phyloP scores from a whole-genome alignment of 129 eudicot genomes.

The Flaveria ramosissima region DNA sequence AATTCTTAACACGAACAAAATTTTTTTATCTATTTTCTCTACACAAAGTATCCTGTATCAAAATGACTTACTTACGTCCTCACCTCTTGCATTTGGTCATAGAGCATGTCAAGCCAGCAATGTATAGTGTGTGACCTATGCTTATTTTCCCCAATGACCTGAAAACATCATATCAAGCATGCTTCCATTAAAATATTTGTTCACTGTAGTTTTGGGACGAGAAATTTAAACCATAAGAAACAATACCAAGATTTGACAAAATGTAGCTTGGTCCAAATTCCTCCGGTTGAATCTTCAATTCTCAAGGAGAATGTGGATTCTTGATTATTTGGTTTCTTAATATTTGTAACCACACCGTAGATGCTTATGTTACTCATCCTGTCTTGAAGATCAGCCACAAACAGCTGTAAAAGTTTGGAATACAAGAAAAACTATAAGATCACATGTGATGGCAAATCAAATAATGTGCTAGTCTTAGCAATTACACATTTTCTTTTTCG shows the following conservation, averaged over 20 bases:
- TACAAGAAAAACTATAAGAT: conserved; percentile 40
- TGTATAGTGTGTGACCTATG: conserved; percentile 70
- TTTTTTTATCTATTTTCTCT: background rate
- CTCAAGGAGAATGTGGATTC: conserved; percentile 46
- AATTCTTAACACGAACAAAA: background rate
- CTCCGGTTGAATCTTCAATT: conserved; percentile 75
- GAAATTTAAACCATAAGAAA: background rate
- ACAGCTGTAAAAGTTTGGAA: conserved; percentile 64
- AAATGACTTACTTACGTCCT: conserved; percentile 21
- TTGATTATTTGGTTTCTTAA: conserved; percentile 38
- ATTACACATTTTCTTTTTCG: conserved; percentile 5
- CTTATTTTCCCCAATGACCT: conserved; percentile 89
- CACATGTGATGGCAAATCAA: conserved; percentile 12
- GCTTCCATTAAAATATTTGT: conserved; percentile 13
- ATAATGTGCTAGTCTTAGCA: background rate
- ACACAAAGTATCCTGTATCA: background rate
- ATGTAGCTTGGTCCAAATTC: conserved; percentile 68
- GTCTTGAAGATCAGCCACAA: conserved; percentile 74
- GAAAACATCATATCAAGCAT: conserved; percentile 21
- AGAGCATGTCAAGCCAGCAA: conserved; percentile 80
- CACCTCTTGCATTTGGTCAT: conserved; percentile 56
- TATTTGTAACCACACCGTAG: conserved; percentile 60
- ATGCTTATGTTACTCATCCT: conserved; percentile 90
- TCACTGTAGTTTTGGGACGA: background rate
- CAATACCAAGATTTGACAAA: conserved; percentile 72